phyloP scores from a whole-genome alignment of 441 rosid genomes.

The Pelargonium fulgidum region DNA sequence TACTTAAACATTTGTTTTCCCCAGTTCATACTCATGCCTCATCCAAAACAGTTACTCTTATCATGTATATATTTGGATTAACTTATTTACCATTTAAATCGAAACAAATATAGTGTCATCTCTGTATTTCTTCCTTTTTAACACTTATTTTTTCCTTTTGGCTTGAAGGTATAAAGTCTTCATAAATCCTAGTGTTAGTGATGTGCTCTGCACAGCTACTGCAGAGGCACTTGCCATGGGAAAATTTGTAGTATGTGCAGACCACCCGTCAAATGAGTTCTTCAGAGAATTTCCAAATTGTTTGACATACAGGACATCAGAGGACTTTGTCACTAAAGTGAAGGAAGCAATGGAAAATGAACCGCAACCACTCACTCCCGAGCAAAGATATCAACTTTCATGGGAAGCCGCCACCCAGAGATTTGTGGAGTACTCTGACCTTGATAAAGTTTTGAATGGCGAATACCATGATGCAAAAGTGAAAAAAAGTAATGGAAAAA shows the following conservation, averaged over 20 bases:
- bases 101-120: not conserved
- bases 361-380: constrained; percentile 73
- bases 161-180: constrained; percentile 90
- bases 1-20: too few relatives aligned
- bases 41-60: too few relatives aligned
- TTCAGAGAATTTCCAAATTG: constrained; percentile 93
- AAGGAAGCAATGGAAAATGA: constrained; percentile 79
- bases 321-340: constrained; percentile 76
- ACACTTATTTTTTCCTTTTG: constrained; percentile 10
- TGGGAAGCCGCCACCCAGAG: constrained; percentile 98
- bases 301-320: constrained; percentile 73
- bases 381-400: constrained; percentile 72
- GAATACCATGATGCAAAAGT: constrained; percentile 19
- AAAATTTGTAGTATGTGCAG: constrained; percentile 87
- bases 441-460: constrained; percentile 44
- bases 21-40: too few relatives aligned
- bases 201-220: constrained; percentile 95
- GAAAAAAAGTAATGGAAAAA: constrained; percentile 23
- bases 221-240: constrained; percentile 99
- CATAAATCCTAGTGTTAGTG: constrained; percentile 92
- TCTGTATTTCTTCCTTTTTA: not conserved
- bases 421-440: constrained; percentile 77
- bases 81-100: too few relatives aligned
- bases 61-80: too few relatives aligned
- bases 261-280: constrained; percentile 95